Percentiles rank a stretch among this genome's conserved stretches.
These are phyloP conservation scores for Ustilago loliicola DNA, from an alignment of 1,284 basidiomycete genomes.

Conservation along the genomic window DNA sequence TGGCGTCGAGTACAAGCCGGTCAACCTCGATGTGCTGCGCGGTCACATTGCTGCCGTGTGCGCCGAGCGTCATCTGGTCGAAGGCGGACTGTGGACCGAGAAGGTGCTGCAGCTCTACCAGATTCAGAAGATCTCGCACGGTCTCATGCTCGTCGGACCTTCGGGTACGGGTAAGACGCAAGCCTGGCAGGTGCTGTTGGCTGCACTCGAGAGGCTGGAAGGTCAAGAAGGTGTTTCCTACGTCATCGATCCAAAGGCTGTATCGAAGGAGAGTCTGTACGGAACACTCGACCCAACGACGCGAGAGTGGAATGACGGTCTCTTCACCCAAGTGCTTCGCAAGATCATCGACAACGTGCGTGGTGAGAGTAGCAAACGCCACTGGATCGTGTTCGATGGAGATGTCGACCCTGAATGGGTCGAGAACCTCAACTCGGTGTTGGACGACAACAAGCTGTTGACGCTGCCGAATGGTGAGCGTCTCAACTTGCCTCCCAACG, in stretches of 20 bases:
- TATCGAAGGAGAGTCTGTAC: constrained; percentile 97
- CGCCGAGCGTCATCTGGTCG: constrained; percentile 83
- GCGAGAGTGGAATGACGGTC: constrained; percentile 98
- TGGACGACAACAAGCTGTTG: constrained; percentile 98
- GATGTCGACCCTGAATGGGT: constrained; percentile 99
- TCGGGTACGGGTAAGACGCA: constrained; percentile 97
- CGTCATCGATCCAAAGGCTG: constrained; percentile 98
- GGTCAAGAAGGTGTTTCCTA: constrained; percentile 92
- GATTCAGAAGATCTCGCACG: constrained; percentile 99
- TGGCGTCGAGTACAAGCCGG: constrained; percentile 89
- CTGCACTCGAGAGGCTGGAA: constrained; percentile 90
- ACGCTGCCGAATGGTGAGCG: constrained; percentile 98
- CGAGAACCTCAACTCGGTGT: constrained; percentile 93
- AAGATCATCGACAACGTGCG: constrained; percentile 99
- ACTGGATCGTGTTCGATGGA: constrained; percentile 99
- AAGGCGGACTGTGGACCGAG: constrained; percentile 89
- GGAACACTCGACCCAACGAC: constrained; percentile 97
- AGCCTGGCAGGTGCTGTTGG: constrained; percentile 93
- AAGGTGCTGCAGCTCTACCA: constrained; percentile 99
- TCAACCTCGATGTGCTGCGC: constrained; percentile 86
- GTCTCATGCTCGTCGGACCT: constrained; percentile 99
- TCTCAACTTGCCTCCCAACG: constrained; percentile 94
- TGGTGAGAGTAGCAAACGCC: constrained; percentile 94
- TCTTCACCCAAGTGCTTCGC: constrained; percentile 96
- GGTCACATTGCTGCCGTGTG: constrained; percentile 89